phyloP scores from a whole-genome alignment of 2,329 filamentous ascomycete genomes.

The Taxawa tesnikishii region DNA sequence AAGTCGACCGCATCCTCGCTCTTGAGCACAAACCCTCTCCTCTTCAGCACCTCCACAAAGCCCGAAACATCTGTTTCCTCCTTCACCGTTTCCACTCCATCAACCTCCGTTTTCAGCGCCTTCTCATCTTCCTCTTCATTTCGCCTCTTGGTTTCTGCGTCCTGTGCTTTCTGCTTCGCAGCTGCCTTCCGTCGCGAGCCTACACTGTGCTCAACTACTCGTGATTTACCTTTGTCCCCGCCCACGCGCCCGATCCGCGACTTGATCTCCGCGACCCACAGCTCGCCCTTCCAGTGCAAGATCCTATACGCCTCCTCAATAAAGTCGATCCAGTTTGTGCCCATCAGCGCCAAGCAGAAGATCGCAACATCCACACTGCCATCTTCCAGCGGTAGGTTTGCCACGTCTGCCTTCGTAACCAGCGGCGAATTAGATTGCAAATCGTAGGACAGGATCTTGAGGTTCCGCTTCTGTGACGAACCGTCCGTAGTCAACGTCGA shows the following conservation, averaged over 20 bases:
- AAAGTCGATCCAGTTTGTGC: conserved; percentile 96
- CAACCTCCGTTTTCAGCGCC: conserved; percentile 49
- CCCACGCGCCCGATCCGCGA: conserved; percentile 63
- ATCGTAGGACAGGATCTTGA: conserved; percentile 76
- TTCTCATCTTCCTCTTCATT: conserved; percentile 44
- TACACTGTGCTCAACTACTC: conserved; percentile 54
- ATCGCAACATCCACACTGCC: conserved; percentile 74
- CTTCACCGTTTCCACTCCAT: conserved; percentile 48
- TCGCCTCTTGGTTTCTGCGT: conserved; percentile 30
- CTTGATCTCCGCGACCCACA: conserved; percentile 97
- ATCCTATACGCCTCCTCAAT: conserved; percentile 91
- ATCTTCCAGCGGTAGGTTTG: conserved; percentile 63
- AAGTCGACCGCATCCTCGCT: conserved; percentile 58
- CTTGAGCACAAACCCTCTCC: conserved; percentile 75
- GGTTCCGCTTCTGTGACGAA: conserved; percentile 51
- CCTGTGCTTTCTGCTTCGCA: conserved; percentile 21
- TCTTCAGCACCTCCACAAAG: conserved; percentile 72
- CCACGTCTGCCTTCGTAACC: conserved; percentile 82
- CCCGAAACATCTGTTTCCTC: conserved; percentile 75
- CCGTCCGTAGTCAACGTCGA: conserved; percentile 45
- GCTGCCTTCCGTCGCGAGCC: conserved; percentile 46
- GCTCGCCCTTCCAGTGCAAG: conserved; percentile 84
- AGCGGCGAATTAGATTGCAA: conserved; percentile 64
- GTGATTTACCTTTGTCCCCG: conserved; percentile 29
- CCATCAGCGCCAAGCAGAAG: conserved; percentile 96